These are phyloP conservation scores for Blastocystis hominis DNA, from an alignment of 352 stramenopile species.

Conservation along the genomic window DNA sequence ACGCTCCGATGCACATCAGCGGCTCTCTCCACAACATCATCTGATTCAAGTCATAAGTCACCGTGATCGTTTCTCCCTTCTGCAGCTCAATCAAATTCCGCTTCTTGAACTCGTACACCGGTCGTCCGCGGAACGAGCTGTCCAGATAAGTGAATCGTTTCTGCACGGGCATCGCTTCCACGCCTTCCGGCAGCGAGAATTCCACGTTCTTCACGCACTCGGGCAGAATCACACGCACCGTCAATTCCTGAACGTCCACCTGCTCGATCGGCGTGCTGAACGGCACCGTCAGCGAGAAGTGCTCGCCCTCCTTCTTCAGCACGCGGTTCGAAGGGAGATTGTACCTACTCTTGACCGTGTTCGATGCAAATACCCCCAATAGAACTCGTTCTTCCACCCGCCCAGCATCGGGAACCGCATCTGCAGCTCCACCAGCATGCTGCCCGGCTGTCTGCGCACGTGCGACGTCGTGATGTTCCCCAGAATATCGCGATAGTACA, in stretches of 20 bases:
- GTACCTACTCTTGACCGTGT: constrained; percentile 48
- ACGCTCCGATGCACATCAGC: constrained; percentile 52
- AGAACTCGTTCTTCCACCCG: constrained; percentile 64
- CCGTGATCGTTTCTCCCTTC: constrained; percentile 63
- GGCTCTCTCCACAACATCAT: constrained; percentile 51
- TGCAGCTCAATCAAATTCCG: constrained; percentile 57
- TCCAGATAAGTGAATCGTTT: constrained; percentile 64
- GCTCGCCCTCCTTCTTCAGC: constrained; percentile 41
- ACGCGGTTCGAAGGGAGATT: not conserved
- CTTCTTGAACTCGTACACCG: constrained; percentile 61
- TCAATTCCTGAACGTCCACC: constrained; percentile 62
- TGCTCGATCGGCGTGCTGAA: constrained; percentile 61
- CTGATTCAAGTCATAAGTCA: constrained; percentile 42
- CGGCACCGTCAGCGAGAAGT: constrained; percentile 62
- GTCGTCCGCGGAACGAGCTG: constrained; percentile 60
- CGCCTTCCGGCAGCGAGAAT: constrained; percentile 61
- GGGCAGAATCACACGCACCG: constrained; percentile 63
- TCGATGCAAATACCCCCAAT: constrained; percentile 62
- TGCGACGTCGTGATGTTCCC: constrained; percentile 63
- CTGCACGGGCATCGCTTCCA: not conserved
- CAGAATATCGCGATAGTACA: constrained; percentile 65
- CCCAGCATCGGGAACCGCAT: constrained; percentile 63
- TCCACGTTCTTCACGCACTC: constrained; percentile 62
- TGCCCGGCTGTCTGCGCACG: constrained; percentile 51
- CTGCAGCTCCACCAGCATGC: constrained; percentile 59